These are phyloP conservation scores for Cenchrus purpureus DNA, from an alignment of 176 grass and related monocot species.

Conservation along the genomic window DNA sequence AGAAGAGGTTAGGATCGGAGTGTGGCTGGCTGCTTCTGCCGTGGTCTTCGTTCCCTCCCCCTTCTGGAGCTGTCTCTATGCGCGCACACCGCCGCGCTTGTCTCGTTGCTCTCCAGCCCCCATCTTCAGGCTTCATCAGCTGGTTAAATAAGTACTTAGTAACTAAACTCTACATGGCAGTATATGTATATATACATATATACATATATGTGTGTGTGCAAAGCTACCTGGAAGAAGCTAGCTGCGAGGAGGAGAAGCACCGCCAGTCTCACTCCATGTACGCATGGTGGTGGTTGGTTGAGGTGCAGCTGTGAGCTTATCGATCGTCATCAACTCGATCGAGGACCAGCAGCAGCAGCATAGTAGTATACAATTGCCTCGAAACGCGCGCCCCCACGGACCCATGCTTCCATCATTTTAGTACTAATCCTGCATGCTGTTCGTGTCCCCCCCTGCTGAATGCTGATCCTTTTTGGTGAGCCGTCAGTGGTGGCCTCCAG, in stretches of 20 bases:
- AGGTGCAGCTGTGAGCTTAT: not conserved
- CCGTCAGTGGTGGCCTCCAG: slow-evolving; percentile 34
- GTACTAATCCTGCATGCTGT: not conserved
- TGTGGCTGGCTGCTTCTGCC: not conserved
- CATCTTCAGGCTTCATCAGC: not conserved
- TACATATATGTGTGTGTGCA: not conserved
- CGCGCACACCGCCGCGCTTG: slow-evolving; percentile 28
- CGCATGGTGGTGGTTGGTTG: not conserved
- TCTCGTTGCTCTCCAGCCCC: slow-evolving; percentile 36
- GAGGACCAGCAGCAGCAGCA: slow-evolving; percentile 15
- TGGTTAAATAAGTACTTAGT: too few species aligned
- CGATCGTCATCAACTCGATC: not conserved
- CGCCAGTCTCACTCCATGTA: not conserved
- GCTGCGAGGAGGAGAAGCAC: not conserved
- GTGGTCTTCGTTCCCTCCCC: not conserved
- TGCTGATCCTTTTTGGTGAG: slow-evolving; percentile 3
- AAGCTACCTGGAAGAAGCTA: not conserved
- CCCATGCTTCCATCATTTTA: slow-evolving; percentile 44
- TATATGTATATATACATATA: too few species aligned
- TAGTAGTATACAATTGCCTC: slow-evolving; percentile 35
- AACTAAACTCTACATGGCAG: too few species aligned
- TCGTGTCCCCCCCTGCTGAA: not conserved
- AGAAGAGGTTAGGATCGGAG: not conserved
- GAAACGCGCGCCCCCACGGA: slow-evolving; percentile 39
- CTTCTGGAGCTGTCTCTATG: slow-evolving; percentile 31